Percentiles rank a stretch among this genome's conserved stretches.
These are phyloP conservation scores for Heterobasidion irregulare DNA, from an alignment of 1,284 basidiomycete species.

Conservation along the genomic window DNA sequence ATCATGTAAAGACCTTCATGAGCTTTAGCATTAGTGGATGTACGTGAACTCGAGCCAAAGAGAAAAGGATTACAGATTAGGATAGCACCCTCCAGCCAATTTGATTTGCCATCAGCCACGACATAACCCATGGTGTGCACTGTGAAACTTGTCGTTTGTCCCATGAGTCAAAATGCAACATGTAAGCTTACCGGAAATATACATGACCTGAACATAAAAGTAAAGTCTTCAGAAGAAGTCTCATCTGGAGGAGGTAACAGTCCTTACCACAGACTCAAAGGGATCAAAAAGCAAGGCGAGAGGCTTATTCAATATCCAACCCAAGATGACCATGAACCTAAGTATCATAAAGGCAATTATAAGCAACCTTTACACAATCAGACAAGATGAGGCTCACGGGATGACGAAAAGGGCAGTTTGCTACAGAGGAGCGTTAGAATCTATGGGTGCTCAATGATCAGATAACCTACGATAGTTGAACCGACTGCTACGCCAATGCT, in stretches of 20 bases:
- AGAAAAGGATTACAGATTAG: conserved; percentile 20
- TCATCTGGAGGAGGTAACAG: not conserved
- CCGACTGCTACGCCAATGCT: conserved; percentile 84
- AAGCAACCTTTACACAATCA: conserved; percentile 16
- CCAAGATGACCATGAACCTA: conserved; percentile 52
- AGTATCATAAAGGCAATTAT: conserved; percentile 2
- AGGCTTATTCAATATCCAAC: conserved; percentile 65
- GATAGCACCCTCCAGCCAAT: conserved; percentile 70
- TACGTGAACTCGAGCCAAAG: not conserved
- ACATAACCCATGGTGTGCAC: conserved; percentile 81
- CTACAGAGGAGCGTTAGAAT: conserved; percentile 22
- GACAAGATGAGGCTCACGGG: conserved; percentile 40
- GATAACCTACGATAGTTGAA: conserved; percentile 64
- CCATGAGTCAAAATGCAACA: not conserved
- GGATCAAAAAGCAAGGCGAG: conserved; percentile 73
- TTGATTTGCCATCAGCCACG: conserved; percentile 78
- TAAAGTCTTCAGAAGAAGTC: not conserved
- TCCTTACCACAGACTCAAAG: conserved; percentile 59
- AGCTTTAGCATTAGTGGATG: not conserved
- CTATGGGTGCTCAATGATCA: conserved; percentile 7
- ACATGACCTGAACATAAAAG: conserved; percentile 18
- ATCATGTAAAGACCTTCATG: conserved; percentile 54
- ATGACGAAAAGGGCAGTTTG: conserved; percentile 90
- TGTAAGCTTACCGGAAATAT: conserved; percentile 22
- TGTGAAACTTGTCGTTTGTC: conserved; percentile 12